Evolutionary conservation across 2,329 filamentous ascomycete species (phyloP).

Genomic region (Apiospora pterosperma): DNA sequence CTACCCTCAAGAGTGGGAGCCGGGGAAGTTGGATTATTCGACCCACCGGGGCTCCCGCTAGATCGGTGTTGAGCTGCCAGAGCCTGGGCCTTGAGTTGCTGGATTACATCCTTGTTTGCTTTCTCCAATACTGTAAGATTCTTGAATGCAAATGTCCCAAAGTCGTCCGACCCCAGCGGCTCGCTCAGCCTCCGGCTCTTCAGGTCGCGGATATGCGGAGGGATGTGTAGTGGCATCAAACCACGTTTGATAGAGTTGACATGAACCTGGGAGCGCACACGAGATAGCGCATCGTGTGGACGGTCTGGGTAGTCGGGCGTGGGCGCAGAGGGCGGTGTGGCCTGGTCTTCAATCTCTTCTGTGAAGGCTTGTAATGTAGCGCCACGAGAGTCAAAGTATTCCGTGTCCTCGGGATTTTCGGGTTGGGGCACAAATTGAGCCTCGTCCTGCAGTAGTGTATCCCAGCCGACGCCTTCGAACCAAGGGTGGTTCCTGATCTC

Average conservation of each 20-base stretch:
- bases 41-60: slow-evolving; percentile 40
- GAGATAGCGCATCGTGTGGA: slow-evolving; percentile 90
- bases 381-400: slow-evolving; percentile 92
- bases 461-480: slow-evolving; percentile 88
- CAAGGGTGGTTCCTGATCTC: slow-evolving; percentile 88
- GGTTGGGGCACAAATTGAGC: slow-evolving; percentile 91
- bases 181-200: slow-evolving; percentile 88
- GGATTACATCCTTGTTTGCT: slow-evolving; percentile 97
- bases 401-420: slow-evolving; percentile 94
- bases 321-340: slow-evolving; percentile 68
- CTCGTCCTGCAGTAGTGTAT: slow-evolving; percentile 86
- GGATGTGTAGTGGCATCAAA: slow-evolving; percentile 93
- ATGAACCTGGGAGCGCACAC: slow-evolving; percentile 70
- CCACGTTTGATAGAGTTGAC: slow-evolving; percentile 85
- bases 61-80: slow-evolving; percentile 64
- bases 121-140: slow-evolving; percentile 95
- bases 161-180: slow-evolving; percentile 84
- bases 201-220: slow-evolving; percentile 89
- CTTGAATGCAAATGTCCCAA: slow-evolving; percentile 95
- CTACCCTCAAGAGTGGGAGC: slow-evolving; percentile 77
- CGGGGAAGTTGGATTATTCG: slow-evolving; percentile 50
- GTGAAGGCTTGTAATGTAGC: slow-evolving; percentile 90
- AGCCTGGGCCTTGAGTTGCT: slow-evolving; percentile 89
- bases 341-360: slow-evolving; percentile 90
- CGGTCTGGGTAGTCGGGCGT: slow-evolving; percentile 79